A percentile compares a stretch with the other conserved stretches of the same genome.
Evolutionary conservation across 2,329 filamentous ascomycete genomes (phyloP).

Genomic region (Cadophora gregata): DNA sequence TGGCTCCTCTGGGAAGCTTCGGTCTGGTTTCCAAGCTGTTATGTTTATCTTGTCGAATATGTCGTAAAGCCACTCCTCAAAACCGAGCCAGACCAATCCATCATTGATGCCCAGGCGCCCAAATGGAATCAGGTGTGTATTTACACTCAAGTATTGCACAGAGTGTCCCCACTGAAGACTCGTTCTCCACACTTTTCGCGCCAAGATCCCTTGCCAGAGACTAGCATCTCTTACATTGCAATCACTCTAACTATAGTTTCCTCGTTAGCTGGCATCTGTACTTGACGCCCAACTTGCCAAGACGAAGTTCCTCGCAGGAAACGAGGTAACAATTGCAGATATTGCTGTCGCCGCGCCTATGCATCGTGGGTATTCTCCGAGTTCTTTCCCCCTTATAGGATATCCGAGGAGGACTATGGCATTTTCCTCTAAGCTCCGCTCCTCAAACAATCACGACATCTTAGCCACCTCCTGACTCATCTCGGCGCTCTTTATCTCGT

Average conservation of each 20-base stretch:
- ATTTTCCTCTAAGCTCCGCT: too few relatives aligned
- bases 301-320: conserved; percentile 26
- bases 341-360: conserved; percentile 29
- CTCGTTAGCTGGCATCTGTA: conserved; percentile 18
- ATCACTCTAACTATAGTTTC: not conserved
- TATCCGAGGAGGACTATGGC: too few relatives aligned
- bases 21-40: conserved; percentile 30
- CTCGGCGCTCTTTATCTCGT: too few relatives aligned
- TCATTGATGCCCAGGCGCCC: conserved; percentile 23
- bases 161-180: not conserved
- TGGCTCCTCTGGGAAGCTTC: conserved; percentile 33
- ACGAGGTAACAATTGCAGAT: conserved; percentile 30
- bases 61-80: conserved; percentile 29
- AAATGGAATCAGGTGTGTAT: conserved; percentile 21
- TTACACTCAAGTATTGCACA: not conserved
- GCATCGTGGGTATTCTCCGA: conserved; percentile 10
- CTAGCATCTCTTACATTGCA: not conserved
- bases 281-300: conserved; percentile 30
- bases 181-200: not conserved
- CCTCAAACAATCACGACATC: too few relatives aligned
- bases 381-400: too few relatives aligned
- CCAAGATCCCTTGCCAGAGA: not conserved
- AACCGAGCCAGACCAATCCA: conserved; percentile 23
- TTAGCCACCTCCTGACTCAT: too few relatives aligned
- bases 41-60: conserved; percentile 30